Base-by-base conservation (phyloP, 208 protist genomes). In the Leishmania gerbilli region DNA sequence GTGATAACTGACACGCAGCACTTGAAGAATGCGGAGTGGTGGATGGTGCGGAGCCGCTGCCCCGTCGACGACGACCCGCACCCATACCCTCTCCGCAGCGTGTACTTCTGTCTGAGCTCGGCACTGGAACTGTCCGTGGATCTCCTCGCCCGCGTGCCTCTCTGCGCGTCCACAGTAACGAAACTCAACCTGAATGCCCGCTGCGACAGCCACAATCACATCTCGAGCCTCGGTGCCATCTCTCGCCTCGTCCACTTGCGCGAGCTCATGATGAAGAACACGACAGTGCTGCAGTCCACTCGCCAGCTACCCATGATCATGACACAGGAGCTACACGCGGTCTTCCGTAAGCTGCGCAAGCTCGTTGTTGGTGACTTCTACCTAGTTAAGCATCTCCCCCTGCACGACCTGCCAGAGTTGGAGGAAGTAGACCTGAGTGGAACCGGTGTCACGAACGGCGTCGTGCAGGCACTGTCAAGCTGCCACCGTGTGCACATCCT, bases 211-310 rank as follows among this genome's bases (percentile, higher is more conserved):
- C 67, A 76, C 77, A 85, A 81, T 75, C 71, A 79, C 58, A 81
- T 85, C 37, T 79, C 77, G 19, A 85, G 82, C 45, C 82, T 85
- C 45, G 71, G 62, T 6, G 76, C 72, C 27, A 69, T 85, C 27
- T 56, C 82, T 51, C 82, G 76, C 27, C 64, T 85, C 15, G 77
- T 81, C 13, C 77, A 79, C 27, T 75, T 85, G 82, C 82, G 82
- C 11, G 82, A 85, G 82, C 71, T 85, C 71, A 62, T 85, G 34
- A 85, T 85, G 82, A 67, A 80, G 37, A 60, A 87, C 79, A 87
- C 79, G 17, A 81, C 75, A 0, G 76, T 87, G 19, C 19, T 72
- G 56, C 76, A 53, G 55, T 76, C 79, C 34, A 65, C 79, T 42
- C 47, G 24, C 51, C 71, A 56, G 55, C 75, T 84, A 71, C 79